phyloP scores from a whole-genome alignment of 805 yeast genomes.

The Wickerhamiella slavikovae region DNA sequence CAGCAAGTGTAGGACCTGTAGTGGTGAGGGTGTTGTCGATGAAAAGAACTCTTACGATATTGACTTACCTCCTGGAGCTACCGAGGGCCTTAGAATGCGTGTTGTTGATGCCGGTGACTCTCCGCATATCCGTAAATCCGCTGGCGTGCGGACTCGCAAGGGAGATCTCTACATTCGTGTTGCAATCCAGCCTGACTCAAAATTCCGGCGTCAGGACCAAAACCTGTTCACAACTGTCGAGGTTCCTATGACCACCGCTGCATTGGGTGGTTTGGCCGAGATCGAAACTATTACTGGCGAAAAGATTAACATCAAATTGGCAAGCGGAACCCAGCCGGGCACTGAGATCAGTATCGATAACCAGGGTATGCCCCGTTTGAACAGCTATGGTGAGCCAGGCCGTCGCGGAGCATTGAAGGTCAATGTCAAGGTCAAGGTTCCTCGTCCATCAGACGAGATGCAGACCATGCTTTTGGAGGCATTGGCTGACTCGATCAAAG shows the following conservation, averaged over 20 bases:
- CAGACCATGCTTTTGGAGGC: constrained; percentile 85
- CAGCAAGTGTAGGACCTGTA: constrained; percentile 63
- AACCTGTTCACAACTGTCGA: constrained; percentile 45
- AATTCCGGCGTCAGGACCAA: constrained; percentile 44
- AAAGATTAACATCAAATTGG: constrained; percentile 53
- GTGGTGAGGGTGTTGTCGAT: constrained; percentile 71
- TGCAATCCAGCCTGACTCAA: constrained; percentile 52
- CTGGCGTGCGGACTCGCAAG: constrained; percentile 43
- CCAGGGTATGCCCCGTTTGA: constrained; percentile 62
- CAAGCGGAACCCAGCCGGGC: constrained; percentile 70
- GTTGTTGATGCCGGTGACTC: constrained; percentile 81
- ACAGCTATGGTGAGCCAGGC: constrained; percentile 26
- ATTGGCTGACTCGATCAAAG: constrained; percentile 76
- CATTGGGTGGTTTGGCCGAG: constrained; percentile 76
- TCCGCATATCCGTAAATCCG: constrained; percentile 56
- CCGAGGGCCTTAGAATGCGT: constrained; percentile 68
- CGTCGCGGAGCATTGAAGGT: constrained; percentile 70
- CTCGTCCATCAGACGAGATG: constrained; percentile 59
- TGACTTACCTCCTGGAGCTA: constrained; percentile 74
- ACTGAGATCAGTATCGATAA: constrained; percentile 56
- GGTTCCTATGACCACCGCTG: constrained; percentile 88
- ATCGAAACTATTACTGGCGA: constrained; percentile 74
- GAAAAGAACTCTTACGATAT: constrained; percentile 50
- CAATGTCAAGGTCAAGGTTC: constrained; percentile 44
- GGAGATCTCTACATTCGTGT: constrained; percentile 82